Percentiles rank a stretch among this genome's conserved stretches.
These are phyloP conservation scores for Croton laevigatus DNA, from an alignment of 441 rosid species.

Conservation along the genomic window DNA sequence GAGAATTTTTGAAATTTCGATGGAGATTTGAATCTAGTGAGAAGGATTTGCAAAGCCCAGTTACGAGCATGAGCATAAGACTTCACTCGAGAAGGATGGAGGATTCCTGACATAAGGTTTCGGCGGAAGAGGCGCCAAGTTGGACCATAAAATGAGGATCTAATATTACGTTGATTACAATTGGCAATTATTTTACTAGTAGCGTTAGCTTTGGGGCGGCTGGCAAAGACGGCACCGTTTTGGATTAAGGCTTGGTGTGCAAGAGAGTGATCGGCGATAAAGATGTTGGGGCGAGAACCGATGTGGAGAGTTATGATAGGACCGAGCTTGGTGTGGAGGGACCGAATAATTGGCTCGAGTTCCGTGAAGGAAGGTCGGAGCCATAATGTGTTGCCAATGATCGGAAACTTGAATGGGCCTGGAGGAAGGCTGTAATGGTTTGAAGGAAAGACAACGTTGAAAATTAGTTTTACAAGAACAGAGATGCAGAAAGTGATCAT, in stretches of 20 bases:
- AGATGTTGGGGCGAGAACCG: background rate
- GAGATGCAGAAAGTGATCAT: too few species aligned
- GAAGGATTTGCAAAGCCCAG: constrained; percentile 16
- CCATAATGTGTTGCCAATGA: too few species aligned
- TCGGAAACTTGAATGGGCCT: too few species aligned
- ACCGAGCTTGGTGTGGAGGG: background rate
- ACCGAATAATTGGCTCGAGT: background rate
- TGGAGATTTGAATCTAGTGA: background rate
- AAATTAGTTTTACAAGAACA: too few species aligned
- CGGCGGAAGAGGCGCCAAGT: constrained; percentile 25
- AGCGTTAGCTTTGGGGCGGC: background rate
- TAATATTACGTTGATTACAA: background rate
- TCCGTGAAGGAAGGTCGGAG: background rate
- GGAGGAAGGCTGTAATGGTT: too few species aligned
- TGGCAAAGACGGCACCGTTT: background rate
- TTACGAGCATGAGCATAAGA: constrained; percentile 12
- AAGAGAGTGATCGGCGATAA: background rate
- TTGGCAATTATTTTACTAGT: background rate
- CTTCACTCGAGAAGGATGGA: constrained; percentile 20
- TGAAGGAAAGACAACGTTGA: too few species aligned
- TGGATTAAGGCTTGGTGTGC: background rate
- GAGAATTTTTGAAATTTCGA: background rate
- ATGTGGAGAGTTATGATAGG: background rate
- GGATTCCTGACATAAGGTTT: constrained; percentile 12
- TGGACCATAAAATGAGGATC: background rate